Base-by-base conservation (phyloP, 148 eudicot species). In the Rhododendron henanense region DNA sequence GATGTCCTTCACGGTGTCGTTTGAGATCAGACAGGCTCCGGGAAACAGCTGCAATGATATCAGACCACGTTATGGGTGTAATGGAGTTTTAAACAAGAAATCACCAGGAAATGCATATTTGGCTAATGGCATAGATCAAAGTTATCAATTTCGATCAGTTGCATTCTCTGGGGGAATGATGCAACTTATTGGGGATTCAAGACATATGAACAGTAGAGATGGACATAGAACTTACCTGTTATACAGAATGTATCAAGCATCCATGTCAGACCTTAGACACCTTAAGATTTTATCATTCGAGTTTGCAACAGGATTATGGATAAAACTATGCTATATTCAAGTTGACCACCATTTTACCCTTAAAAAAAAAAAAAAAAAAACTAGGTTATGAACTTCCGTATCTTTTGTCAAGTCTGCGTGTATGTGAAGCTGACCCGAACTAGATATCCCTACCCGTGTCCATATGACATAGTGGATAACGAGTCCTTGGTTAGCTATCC, bases 21-120 rank as follows among this genome's bases (percentile, higher is more conserved):
- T 85, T 25, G 92, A 85, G 16, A 85, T 15, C 85, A 92, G 81
- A 83, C 94, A 92, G 2, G 92, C 92, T 57, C 94, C 93, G 0
- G 94, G 91, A 76, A 83, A 74, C 45, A 90, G 67, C 94, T 91
- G 90, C 67, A 57, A 69, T 7, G 73, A 75, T 15, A 59, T 39
- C 37, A 14, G 51, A 28, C 1, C 15, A 28, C 3, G 25, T 13
- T 7, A 53, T 81, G 28, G 28, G 31, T 82, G 74, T 37, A 18
- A 81, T 81, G 21, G n/a, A 55, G 51, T 19, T 35, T 31, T 39
- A 37, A 57, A 67, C 45, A 57, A 81, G 67, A 55, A 31, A 31
- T 5, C 15, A 1, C 23, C 15, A 41, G 51, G 33, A 61, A 59
- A 14, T 3, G 59, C 48, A 37, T 57, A 59, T 35, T 59, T 16